Evolutionary conservation across 2,329 filamentous ascomycete genomes (phyloP), one percentile per base, ranked within the genome.

Genomic region (Aspergillus ochraceus): DNA sequence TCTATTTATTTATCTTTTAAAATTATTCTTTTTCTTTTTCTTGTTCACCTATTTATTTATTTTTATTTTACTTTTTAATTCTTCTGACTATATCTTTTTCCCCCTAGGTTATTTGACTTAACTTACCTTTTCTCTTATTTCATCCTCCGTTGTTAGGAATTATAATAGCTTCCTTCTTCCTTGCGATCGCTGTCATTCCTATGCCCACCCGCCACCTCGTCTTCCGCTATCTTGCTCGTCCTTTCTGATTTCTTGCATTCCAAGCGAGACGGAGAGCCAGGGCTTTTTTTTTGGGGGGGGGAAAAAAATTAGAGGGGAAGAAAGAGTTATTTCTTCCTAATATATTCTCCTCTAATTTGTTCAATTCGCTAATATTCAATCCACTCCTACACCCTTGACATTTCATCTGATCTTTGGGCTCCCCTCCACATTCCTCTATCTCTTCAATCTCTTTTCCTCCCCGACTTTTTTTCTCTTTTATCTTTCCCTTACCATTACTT

Each of bases 151-250:
- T 20, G 36, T 52, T 52, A 30, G 24, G n/a, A 55, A 55, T 55
- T 55, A 55, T 55, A 55, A 55, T 55, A 29, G 53, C 53, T 53
- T 53, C 64, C 51, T 58, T 57, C 59, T 58, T 61, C 52, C 61
- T 63, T 63, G 58, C 50, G 52, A 58, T 58, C 56, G 53, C 61
- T 60, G 61, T 42, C 60, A 64, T 54, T 30, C 60, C 47, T 51
- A 59, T 42, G 36, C 36, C 56, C 54, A 24, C 58, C 49, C 47
- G 57, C 65, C 65, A 57, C 65, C 64, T 66, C 50, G 60, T 55
- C 62, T 57, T 49, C 52, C 56, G 54, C 50, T 58, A 57, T 60
- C 60, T 64, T 62, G 55, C 58, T 53, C 59, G 20, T 57, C 32
- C 32, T 51, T 19, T 60, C 32, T 47, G 36, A 51, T 46, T 59